Evolutionary conservation across 2,329 filamentous ascomycete species (phyloP), one percentile per base, ranked within the genome.

Genomic region (Bipolaris sorokiniana): DNA sequence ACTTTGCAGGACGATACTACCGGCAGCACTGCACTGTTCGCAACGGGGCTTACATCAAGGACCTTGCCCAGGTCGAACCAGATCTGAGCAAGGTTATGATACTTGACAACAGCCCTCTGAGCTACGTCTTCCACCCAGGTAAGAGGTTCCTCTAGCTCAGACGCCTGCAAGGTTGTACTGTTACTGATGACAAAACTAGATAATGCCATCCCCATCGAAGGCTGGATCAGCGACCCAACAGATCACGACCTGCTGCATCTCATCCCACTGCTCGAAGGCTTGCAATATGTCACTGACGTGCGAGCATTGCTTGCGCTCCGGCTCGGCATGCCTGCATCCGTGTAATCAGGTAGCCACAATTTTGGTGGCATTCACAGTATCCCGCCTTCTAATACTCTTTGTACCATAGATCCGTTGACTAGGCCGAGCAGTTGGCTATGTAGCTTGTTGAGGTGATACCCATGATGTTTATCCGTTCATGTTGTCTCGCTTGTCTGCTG

Each of bases 91-190:
- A 92, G 79, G 95, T 99, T 59, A 97, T 98, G 90, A 99, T 99
- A 36, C 82, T 99, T 77, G 95, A 99, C 80, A 99, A 99, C 75
- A 97, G 92, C 77, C 95, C 95, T 53, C 86, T 97, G 82, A 97
- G 93, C 80, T 99, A 98, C 79, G 91, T 97, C 80, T 98, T 98
- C 79, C 94, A 98, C 75, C 92, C 97, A 88, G 94, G 95, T 95
- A 80, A 73, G 85, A 75, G 48, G 34, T 10, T 9, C 28, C 34
- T 22, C 31, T 5, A 11, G 48, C 38, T 36, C 48, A 11, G 18
- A 16, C 46, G 34, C 37, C 41, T 45, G 38, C 48, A 51, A 20
- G 13, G 41, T 48, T 48, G 37, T 52, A 41, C 16, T 48, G 28
- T 46, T 31, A 52, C 65, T 72, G 50, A 69, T 38, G 36, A 44